phyloP scores from a whole-genome alignment of 2,329 filamentous ascomycete species.

The Myriangium duriaei region DNA sequence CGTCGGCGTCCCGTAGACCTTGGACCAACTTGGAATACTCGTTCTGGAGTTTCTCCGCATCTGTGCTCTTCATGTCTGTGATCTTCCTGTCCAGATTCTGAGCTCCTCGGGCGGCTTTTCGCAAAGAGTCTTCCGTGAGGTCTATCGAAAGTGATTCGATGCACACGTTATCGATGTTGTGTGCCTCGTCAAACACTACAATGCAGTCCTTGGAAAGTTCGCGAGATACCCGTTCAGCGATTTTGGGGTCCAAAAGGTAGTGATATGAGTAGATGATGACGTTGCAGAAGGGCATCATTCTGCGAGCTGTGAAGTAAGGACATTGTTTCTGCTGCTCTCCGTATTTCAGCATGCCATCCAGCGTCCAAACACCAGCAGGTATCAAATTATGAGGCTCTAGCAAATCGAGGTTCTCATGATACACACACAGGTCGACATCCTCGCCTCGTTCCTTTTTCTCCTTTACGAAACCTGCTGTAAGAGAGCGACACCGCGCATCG shows the following conservation, averaged over 20 bases:
- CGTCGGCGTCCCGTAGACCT: conserved; percentile 74
- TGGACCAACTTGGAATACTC: conserved; percentile 95
- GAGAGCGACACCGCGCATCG: conserved; percentile 86
- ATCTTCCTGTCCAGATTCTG: conserved; percentile 86
- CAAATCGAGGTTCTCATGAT: conserved; percentile 94
- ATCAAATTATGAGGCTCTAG: conserved; percentile 91
- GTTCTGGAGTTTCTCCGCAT: conserved; percentile 84
- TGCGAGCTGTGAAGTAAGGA: conserved; percentile 86
- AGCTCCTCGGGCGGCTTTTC: conserved; percentile 81
- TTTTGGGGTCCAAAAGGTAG: conserved; percentile 94
- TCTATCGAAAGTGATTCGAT: conserved; percentile 97
- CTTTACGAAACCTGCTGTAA: conserved; percentile 93
- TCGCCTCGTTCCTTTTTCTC: conserved; percentile 95
- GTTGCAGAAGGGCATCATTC: conserved; percentile 99
- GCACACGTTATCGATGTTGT: conserved; percentile 99
- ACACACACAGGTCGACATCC: conserved; percentile 85
- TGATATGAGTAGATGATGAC: conserved; percentile 99
- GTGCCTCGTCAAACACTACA: conserved; percentile 94
- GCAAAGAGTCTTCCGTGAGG: conserved; percentile 84
- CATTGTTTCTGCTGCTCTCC: conserved; percentile 95
- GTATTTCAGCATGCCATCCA: conserved; percentile 78
- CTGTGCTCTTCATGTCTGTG: conserved; percentile 86
- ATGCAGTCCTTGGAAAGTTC: conserved; percentile 98
- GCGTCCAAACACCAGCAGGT: conserved; percentile 88
- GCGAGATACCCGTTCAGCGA: conserved; percentile 86